These are phyloP conservation scores for Termitomyces titanicus DNA, from an alignment of 768 basidiomycete genomes.

Conservation along the genomic window DNA sequence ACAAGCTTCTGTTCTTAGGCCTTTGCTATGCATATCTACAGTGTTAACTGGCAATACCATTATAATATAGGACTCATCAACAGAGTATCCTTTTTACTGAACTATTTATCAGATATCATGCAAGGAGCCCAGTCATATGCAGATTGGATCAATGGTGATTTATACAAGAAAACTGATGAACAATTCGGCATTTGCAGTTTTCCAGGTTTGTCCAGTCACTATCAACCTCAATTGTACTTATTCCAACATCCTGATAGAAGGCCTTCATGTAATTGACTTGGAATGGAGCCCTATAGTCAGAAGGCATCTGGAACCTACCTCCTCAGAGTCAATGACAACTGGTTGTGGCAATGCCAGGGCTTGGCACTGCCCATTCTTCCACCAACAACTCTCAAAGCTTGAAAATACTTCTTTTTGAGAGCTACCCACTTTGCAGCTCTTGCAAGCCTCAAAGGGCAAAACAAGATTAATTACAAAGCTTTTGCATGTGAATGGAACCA, in stretches of 20 bases:
- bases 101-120: constrained; percentile 11
- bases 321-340: too few species aligned
- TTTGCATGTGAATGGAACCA: too few species aligned
- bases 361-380: too few species aligned
- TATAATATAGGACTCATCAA: constrained; percentile 17
- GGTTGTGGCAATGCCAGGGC: too few species aligned
- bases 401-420: too few species aligned
- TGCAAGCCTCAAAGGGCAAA: too few species aligned
- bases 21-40: constrained; percentile 12
- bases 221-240: constrained; percentile 5
- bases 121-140: constrained; percentile 16
- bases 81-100: constrained; percentile 15
- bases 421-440: too few species aligned
- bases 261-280: not conserved
- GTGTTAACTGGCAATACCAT: not conserved
- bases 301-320: not conserved
- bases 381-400: too few species aligned
- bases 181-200: constrained; percentile 19
- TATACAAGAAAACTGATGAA: constrained; percentile 16
- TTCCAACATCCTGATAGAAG: constrained; percentile 5
- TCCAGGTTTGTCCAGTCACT: constrained; percentile 12
- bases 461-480: too few species aligned
- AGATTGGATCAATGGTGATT: constrained; percentile 20
- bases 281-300: not conserved
- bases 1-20: constrained; percentile 9